Evolutionary conservation across 2,329 filamentous ascomycete species (phyloP).

Genomic region (Decorospora gaudefroyi): DNA sequence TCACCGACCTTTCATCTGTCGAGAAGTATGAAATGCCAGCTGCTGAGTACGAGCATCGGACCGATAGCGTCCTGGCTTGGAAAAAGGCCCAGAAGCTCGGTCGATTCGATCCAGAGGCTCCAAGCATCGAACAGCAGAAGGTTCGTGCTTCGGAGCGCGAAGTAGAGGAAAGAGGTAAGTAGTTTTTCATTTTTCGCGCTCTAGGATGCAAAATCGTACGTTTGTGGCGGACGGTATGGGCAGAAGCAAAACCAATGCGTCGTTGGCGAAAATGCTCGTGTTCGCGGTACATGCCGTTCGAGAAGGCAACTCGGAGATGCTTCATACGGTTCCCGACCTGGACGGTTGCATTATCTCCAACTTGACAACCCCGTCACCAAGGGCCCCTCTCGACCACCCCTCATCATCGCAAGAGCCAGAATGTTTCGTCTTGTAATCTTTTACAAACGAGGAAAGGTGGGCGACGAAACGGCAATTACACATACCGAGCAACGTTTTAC

Average conservation of each 20-base stretch:
- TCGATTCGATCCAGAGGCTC: constrained; percentile 86
- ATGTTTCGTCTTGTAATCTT: constrained; percentile 31
- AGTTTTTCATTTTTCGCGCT: constrained; percentile 18
- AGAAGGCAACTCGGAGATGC: constrained; percentile 17
- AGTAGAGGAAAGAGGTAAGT: constrained; percentile 67
- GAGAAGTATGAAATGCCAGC: constrained; percentile 90
- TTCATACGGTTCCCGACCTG: constrained; percentile 24
- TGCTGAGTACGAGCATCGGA: constrained; percentile 81
- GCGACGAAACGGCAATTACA: constrained; percentile 7
- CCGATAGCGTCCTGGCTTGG: constrained; percentile 90
- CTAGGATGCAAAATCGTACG: constrained; percentile 22
- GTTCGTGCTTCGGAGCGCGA: constrained; percentile 70
- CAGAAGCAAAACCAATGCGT: constrained; percentile 23
- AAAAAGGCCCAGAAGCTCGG: constrained; percentile 96
- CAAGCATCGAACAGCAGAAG: constrained; percentile 73
- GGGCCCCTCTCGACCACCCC: background rate
- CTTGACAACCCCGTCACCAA: background rate
- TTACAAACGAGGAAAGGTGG: constrained; percentile 10
- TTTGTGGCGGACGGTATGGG: constrained; percentile 18
- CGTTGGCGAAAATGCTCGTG: constrained; percentile 16
- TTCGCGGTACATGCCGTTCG: constrained; percentile 5
- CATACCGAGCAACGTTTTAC: constrained; percentile 5
- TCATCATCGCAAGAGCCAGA: constrained; percentile 13
- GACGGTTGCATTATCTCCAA: constrained; percentile 23
- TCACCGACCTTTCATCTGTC: constrained; percentile 77